A percentile compares a stretch with the other conserved stretches of the same genome.
Evolutionary conservation across 179 eudicot species (phyloP).

Genomic region (Spinacia oleracea): DNA sequence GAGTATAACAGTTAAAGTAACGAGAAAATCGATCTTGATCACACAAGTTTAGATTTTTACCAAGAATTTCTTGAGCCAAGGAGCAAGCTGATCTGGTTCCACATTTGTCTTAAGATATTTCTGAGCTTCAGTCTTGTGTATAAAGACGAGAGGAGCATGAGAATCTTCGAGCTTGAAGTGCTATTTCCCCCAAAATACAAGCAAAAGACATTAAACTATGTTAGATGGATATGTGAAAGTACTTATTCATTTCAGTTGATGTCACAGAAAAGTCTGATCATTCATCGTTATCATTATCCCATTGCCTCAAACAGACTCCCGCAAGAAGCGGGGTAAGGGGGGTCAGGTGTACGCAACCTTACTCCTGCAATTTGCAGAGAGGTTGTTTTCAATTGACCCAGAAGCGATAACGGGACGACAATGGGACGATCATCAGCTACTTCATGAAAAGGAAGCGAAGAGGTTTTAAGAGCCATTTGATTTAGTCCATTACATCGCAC

Average conservation of each 20-base stretch:
- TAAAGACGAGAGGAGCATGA: conserved; percentile 55
- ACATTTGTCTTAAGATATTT: conserved; percentile 59
- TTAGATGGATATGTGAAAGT: not conserved
- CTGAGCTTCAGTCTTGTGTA: conserved; percentile 53
- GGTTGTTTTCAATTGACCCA: no score
- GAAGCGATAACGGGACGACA: no score
- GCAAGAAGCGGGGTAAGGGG: no score
- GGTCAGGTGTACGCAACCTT: no score
- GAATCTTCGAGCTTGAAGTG: conserved; percentile 54
- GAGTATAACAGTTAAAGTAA: not conserved
- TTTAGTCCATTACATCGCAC: no score
- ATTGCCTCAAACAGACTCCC: no score
- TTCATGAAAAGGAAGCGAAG: no score
- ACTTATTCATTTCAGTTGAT: not conserved
- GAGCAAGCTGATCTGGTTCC: conserved; percentile 53
- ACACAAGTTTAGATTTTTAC: conserved; percentile 26
- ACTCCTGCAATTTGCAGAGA: no score
- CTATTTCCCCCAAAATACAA: conserved; percentile 29
- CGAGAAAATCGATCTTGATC: not conserved
- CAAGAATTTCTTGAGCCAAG: conserved; percentile 68
- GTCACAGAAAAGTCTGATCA: no score
- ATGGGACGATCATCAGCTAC: no score
- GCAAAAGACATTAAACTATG: not conserved
- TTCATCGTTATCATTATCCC: no score
- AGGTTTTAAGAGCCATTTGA: no score